Conservation (phyloP, 1,284 basidiomycete genomes). For the Lignosus rhinocerotis region DNA sequence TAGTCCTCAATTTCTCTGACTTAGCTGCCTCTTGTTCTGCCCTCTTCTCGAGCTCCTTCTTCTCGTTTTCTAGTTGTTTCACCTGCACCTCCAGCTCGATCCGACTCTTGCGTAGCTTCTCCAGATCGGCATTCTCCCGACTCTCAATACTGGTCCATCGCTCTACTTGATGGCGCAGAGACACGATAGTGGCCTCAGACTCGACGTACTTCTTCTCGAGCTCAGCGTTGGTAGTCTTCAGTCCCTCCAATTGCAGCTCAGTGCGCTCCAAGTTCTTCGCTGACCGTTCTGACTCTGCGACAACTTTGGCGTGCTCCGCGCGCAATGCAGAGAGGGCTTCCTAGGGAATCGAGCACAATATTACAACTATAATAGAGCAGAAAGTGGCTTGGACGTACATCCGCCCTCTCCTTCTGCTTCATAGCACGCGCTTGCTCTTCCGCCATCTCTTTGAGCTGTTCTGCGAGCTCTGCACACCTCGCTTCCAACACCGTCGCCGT, state of each 20-base stretch:
- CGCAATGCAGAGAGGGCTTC: conserved; percentile 36
- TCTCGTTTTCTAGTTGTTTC: conserved; percentile 46
- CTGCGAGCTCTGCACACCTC: conserved; percentile 30
- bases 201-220: conserved; percentile 58
- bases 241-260: conserved; percentile 56
- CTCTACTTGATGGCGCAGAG: conserved; percentile 62
- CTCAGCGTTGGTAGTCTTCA: conserved; percentile 52
- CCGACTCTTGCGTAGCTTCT: conserved; percentile 52
- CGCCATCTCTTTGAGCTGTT: conserved; percentile 37
- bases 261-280: conserved; percentile 56
- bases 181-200: conserved; percentile 51
- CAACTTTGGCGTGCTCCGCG: conserved; percentile 42
- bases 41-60: conserved; percentile 36
- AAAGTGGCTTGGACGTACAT: conserved; percentile 26
- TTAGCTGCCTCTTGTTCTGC: conserved; percentile 22
- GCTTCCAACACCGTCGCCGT: conserved; percentile 40
- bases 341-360: conserved; percentile 17
- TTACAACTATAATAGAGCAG: background rate
- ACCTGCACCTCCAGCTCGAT: conserved; percentile 58
- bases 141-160: conserved; percentile 69
- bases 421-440: conserved; percentile 45
- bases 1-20: conserved; percentile 26
- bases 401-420: conserved; percentile 37
- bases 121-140: conserved; percentile 59
- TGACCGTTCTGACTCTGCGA: conserved; percentile 46